Percentiles rank a stretch among this genome's conserved stretches.
phyloP scores from a whole-genome alignment of 495 filamentous ascomycete genomes.

The Thermochaetoides thermophila region DNA sequence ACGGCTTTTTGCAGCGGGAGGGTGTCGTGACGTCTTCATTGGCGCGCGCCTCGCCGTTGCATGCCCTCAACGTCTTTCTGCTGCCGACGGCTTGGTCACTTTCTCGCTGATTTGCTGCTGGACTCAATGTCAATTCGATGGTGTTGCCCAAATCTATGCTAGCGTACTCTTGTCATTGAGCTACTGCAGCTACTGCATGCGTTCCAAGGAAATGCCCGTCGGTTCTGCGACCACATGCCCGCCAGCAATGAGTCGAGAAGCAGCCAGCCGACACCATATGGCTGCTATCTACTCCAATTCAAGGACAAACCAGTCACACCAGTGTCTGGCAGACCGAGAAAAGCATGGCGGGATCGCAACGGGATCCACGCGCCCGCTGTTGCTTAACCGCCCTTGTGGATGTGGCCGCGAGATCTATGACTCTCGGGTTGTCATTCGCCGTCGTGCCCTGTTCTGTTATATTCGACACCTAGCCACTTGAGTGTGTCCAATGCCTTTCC shows the following conservation, averaged over 20 bases:
- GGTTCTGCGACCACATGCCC: not conserved
- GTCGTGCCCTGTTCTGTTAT: slow-evolving; percentile 18
- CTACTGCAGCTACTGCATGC: slow-evolving; percentile 2
- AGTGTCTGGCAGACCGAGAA: not conserved
- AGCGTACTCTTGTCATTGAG: slow-evolving; percentile 1
- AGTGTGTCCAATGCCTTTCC: slow-evolving; percentile 6
- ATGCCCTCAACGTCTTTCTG: slow-evolving; percentile 17
- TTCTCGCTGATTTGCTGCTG: slow-evolving; percentile 14
- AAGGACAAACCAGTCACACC: slow-evolving; percentile 10
- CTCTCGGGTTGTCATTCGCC: slow-evolving; percentile 4
- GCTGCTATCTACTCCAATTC: too few relatives aligned
- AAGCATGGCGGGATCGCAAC: not conserved
- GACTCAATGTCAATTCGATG: slow-evolving; percentile 5
- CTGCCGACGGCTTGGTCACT: slow-evolving; percentile 1
- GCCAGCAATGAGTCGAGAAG: too few relatives aligned
- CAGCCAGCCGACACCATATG: too few relatives aligned
- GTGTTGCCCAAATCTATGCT: slow-evolving; percentile 10
- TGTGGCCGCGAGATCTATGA: slow-evolving; percentile 2
- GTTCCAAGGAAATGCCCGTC: too few relatives aligned
- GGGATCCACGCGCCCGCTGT: slow-evolving; percentile 3
- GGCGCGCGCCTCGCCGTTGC: slow-evolving; percentile 21
- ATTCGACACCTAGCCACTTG: slow-evolving; percentile 14
- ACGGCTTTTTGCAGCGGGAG: too few relatives aligned
- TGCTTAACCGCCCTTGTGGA: slow-evolving; percentile 18
- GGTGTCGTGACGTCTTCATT: slow-evolving; percentile 11